Base-by-base conservation (phyloP, 805 yeast species). In the Saturnispora halmiae region DNA sequence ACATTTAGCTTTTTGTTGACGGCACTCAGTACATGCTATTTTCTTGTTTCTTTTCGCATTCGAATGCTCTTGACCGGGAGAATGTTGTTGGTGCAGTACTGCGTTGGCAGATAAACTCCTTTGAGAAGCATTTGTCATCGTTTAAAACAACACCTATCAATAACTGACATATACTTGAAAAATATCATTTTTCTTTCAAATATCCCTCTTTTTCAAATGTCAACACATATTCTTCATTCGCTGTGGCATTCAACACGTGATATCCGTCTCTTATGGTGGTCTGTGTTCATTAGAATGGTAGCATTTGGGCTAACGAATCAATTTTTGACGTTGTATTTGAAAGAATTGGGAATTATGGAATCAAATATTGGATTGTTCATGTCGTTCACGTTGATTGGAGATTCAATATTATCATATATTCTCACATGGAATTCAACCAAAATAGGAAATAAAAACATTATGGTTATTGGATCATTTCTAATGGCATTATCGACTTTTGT, bases 1-100 rank as follows among this genome's bases (percentile, higher is more conserved):
- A 63, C 96, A 88, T 52, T 78, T 75, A 27, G 87, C 80, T 61
- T 92, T 92, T 58, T 90, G 98, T 60, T 92, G 97, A 11, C 97
- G 74, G 57, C 98, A 92, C 53, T 90, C 95, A 1, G 85, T 86
- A 65, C 98, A 92, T 0, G 97, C 97, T 56, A 87, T 75, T 42
- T 77, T 69, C 56, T 78, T 80, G n/a, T 38, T 44, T 33, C 38
- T 45, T 30, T 38, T 37, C n/a, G 25, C 15, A 25, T 34, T 14
- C 29, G 19, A 10, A 9, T 10, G 26, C 26, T 22, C 26, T 22
- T 22, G 26, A 7, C 10, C 26, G 9, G 10, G 26, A 22, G 26
- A 22, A 6, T 22, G 9, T 10, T 22, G 9, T 22, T 10, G n/a
- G n/a, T n/a, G n/a, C n/a, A n/a, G n/a, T n/a, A n/a, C n/a, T n/a